Evolutionary conservation across 2,329 filamentous ascomycete genomes (phyloP).

Genomic region (Botrytis paeoniae): DNA sequence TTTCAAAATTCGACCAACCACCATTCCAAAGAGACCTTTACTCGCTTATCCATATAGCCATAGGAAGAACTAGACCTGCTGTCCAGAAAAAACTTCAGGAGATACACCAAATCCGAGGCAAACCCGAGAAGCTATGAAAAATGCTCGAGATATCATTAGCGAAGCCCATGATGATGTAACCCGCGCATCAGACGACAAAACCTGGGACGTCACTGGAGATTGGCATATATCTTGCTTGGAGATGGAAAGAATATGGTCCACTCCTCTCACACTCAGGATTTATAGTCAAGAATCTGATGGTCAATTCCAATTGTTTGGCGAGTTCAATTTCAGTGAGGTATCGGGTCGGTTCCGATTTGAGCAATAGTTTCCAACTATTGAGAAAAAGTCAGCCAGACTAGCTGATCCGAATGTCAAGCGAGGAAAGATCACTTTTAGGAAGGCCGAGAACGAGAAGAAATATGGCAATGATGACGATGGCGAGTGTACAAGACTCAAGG

Average conservation of each 20-base stretch:
- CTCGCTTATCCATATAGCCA: background rate
- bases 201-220: slow-evolving; percentile 2
- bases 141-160: background rate
- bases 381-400: background rate
- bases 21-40: background rate
- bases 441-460: background rate
- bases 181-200: background rate
- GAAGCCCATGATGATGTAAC: background rate
- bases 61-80: background rate
- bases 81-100: too few species aligned
- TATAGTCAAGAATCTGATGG: background rate
- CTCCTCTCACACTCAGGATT: background rate
- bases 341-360: background rate
- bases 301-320: background rate
- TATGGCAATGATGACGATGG: background rate
- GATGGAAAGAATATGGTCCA: background rate
- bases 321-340: background rate
- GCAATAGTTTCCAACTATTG: background rate
- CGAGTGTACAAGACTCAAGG: too few species aligned
- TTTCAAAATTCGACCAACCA: background rate
- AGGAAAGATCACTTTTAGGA: too few species aligned
- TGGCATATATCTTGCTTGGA: background rate
- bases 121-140: background rate
- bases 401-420: background rate
- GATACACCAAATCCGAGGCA: background rate